These are phyloP conservation scores for Crithidia brevicula DNA, from an alignment of 208 protist genomes.

Conservation along the genomic window DNA sequence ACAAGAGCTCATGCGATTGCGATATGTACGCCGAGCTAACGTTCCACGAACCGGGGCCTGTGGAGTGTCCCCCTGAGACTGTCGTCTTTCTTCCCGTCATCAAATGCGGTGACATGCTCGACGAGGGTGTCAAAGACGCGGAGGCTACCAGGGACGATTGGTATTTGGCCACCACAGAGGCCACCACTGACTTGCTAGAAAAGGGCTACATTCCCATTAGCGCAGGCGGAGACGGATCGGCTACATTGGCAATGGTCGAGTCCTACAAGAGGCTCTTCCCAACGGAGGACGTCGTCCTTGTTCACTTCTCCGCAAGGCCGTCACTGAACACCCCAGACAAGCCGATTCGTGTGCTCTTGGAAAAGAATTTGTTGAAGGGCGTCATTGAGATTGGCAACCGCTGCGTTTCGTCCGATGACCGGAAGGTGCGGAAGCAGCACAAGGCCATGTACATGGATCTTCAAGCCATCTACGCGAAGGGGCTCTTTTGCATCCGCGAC, in stretches of 20 bases:
- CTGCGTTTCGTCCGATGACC: conserved; percentile 60
- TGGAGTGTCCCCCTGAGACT: conserved; percentile 81
- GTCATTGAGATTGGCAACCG: conserved; percentile 84
- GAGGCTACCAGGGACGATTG: conserved; percentile 53
- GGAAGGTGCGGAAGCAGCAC: conserved; percentile 76
- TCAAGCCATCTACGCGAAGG: conserved; percentile 87
- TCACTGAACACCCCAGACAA: conserved; percentile 32
- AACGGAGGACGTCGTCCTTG: conserved; percentile 71
- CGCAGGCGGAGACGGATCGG: conserved; percentile 73
- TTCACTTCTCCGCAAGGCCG: conserved; percentile 76
- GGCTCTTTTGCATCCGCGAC: conserved; percentile 83
- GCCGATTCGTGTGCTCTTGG: conserved; percentile 70
- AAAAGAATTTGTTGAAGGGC: conserved; percentile 76
- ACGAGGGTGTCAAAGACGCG: conserved; percentile 8
- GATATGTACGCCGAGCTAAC: conserved; percentile 83
- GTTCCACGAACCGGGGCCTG: conserved; percentile 67
- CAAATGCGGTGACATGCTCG: conserved; percentile 67
- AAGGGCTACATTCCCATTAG: conserved; percentile 83
- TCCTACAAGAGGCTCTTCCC: conserved; percentile 80
- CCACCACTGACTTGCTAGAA: conserved; percentile 71
- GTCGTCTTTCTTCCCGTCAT: conserved; percentile 81
- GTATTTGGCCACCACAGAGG: conserved; percentile 60
- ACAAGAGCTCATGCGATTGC: conserved; percentile 57
- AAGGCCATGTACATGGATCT: conserved; percentile 90
- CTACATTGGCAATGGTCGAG: conserved; percentile 80